Percentiles rank a stretch among this genome's conserved stretches.
phyloP scores from a whole-genome alignment of 345 rosid genomes.

The Garcia nutans region DNA sequence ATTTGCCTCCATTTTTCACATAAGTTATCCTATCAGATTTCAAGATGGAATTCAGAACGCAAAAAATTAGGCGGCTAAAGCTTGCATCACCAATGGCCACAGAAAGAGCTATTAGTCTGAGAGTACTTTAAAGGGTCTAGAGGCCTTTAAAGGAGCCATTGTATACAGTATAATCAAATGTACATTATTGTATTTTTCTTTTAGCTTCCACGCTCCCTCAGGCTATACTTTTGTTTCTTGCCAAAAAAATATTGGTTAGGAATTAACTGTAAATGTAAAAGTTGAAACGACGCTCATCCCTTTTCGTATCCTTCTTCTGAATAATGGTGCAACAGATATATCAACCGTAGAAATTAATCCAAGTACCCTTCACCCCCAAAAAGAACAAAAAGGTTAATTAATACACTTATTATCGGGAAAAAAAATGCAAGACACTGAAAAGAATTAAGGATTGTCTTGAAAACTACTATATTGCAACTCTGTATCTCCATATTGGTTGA shows the following conservation, averaged over 20 bases:
- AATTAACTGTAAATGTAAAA: not conserved
- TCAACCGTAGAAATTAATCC: not conserved
- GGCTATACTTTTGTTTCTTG: not conserved
- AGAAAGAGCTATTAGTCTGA: too few relatives aligned
- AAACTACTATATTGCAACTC: not conserved
- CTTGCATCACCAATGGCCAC: not conserved
- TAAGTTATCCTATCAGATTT: conserved; percentile 18
- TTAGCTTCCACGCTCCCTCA: too few relatives aligned
- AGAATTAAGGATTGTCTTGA: not conserved
- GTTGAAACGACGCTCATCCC: not conserved
- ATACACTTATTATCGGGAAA: not conserved
- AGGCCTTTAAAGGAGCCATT: too few relatives aligned
- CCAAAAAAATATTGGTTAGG: not conserved
- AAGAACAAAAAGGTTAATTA: not conserved
- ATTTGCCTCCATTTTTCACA: conserved; percentile 48
- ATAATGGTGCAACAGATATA: not conserved
- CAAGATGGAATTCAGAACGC: conserved; percentile 3
- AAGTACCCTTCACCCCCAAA: not conserved
- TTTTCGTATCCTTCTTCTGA: not conserved
- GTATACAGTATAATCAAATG: not conserved
- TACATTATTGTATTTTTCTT: not conserved
- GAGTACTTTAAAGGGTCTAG: too few relatives aligned
- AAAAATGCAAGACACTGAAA: not conserved
- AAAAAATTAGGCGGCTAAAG: conserved; percentile 13
- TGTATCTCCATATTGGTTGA: not conserved